A percentile compares a stretch with the other conserved stretches of the same genome.
phyloP scores from a whole-genome alignment of 2,329 filamentous ascomycete genomes.

The Colletotrichum phormii region DNA sequence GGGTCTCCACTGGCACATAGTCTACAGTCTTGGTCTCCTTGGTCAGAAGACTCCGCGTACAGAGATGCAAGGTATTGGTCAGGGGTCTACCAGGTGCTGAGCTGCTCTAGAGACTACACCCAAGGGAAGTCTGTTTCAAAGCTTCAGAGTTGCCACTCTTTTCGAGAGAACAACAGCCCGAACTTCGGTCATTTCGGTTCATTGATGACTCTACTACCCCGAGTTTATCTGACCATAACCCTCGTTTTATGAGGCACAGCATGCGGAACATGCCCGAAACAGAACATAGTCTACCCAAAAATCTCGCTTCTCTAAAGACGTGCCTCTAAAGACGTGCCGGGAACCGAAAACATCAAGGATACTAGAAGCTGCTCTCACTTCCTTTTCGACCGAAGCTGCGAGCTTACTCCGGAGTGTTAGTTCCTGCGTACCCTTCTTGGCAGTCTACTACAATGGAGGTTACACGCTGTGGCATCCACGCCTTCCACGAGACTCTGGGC shows the following conservation, averaged over 20 bases:
- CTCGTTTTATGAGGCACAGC: not conserved
- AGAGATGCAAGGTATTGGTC: not conserved
- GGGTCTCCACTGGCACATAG: not conserved
- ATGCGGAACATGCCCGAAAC: constrained; percentile 1
- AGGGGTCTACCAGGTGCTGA: not conserved
- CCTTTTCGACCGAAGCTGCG: not conserved
- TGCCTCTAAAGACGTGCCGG: not conserved
- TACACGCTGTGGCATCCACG: constrained; percentile 50
- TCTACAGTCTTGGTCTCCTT: too few relatives aligned
- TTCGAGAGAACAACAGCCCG: constrained; percentile 17
- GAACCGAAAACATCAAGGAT: not conserved
- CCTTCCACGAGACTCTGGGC: constrained; percentile 51
- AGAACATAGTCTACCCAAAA: not conserved
- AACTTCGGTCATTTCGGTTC: constrained; percentile 24
- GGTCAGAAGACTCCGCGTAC: not conserved
- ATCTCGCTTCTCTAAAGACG: not conserved
- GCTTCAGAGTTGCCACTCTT: not conserved
- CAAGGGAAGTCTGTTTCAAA: not conserved
- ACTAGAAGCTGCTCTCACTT: not conserved
- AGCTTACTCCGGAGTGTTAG: not conserved
- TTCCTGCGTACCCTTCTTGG: not conserved
- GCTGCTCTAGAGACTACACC: not conserved
- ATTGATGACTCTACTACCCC: not conserved
- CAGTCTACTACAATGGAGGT: constrained; percentile 42
- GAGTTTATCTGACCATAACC: not conserved